phyloP scores from a whole-genome alignment of 2,329 filamentous ascomycete species.

The Aspergillus candidus region DNA sequence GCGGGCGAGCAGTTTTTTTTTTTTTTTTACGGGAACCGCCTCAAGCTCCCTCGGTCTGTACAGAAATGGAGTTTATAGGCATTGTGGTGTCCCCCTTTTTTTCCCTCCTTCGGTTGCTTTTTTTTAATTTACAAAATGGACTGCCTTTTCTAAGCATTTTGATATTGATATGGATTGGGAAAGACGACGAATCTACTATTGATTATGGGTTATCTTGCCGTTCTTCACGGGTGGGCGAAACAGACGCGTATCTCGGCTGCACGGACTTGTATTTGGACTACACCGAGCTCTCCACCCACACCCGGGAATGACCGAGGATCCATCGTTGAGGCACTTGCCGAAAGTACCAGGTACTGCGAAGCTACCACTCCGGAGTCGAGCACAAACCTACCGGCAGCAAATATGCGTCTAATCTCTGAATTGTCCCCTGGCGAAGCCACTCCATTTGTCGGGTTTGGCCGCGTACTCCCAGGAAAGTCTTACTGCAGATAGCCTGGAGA shows the following conservation, averaged over 20 bases:
- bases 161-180: no score
- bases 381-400: background rate
- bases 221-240: constrained; percentile 21
- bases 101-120: no score
- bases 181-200: background rate
- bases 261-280: constrained; percentile 21
- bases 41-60: constrained; percentile 1
- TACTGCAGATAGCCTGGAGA: no score
- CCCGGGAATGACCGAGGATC: constrained; percentile 22
- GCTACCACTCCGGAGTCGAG: background rate
- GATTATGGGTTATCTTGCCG: background rate
- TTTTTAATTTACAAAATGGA: no score
- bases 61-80: background rate
- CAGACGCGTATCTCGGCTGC: constrained; percentile 33
- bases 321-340: background rate
- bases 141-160: no score
- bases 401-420: no score
- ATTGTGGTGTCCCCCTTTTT: background rate
- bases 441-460: no score
- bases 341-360: no score
- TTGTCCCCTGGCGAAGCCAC: no score
- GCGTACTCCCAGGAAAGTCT: no score
- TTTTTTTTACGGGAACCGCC: constrained; percentile 3
- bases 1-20: background rate
- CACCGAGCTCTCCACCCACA: constrained; percentile 13